Evolutionary conservation across 495 filamentous ascomycete genomes (phyloP), one percentile per base, ranked within the genome.

Genomic region (Platismatia glauca): DNA sequence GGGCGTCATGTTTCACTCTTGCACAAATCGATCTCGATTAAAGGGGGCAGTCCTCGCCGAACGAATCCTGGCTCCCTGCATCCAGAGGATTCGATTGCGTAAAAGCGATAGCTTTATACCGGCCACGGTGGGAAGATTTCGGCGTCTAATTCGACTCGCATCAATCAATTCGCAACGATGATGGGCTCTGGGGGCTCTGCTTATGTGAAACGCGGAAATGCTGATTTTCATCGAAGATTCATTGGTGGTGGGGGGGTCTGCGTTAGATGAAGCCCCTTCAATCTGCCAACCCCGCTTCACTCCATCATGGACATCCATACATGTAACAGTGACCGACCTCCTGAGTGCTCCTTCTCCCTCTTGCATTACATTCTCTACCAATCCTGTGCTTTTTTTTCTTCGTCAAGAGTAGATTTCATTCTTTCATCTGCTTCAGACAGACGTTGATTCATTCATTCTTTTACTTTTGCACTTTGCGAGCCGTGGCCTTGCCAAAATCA

Each of bases 351-450:
- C 29, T 29, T 13, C 29, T 27, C 16, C 22, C 7, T 24, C 13
- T 34, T 31, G 8, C 4, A 31, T 34, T 33, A 20, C 29, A 7
- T 13, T 53, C 50, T 33, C 29, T 33, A 53, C 27, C 0, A 9
- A 53, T 33, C 29, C 29, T 52, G 8, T 53, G 20, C 50, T 7
- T 53, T 29, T 29, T 20, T 33, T 33, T 33, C 50, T 20, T 53
- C 48, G 13, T 33, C n/a, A 18, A 33, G 18, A 53, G 50, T 12
- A 53, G 50, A 53, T 33, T 53, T 6, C 50, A 34, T 53, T 53
- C 50, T 33, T 53, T 53, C 16, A 53, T 53, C 50, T 53, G 50
- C 29, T 53, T 53, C 39, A n/a, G 43, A 46, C 43, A 33, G 50
- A 53, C 29, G 33, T 13, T 22, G 13, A 18, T 7, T 53, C 50